phyloP scores from a whole-genome alignment of 805 yeast species.

The Isabelozyma heimii region DNA sequence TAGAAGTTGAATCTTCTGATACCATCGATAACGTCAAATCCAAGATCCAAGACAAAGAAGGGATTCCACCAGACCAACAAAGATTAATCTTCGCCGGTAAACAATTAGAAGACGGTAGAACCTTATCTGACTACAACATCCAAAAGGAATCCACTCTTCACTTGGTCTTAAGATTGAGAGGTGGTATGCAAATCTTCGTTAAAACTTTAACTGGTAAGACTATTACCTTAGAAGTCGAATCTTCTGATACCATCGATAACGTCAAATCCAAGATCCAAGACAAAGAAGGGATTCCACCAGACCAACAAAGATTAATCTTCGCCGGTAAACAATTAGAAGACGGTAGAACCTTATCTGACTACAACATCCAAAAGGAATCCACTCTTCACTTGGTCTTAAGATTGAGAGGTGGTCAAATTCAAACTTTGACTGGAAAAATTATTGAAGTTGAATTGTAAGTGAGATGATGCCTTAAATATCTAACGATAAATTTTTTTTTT shows the following conservation, averaged over 20 bases:
- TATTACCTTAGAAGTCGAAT: conserved; percentile 91
- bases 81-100: conserved; percentile 47
- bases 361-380: conserved; percentile 98
- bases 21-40: conserved; percentile 44
- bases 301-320: conserved; percentile 94
- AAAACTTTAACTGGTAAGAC: conserved; percentile 63
- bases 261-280: conserved; percentile 96
- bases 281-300: conserved; percentile 97
- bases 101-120: conserved; percentile 43
- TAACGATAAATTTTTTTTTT: too few species aligned
- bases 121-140: conserved; percentile 38
- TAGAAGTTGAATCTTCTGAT: conserved; percentile 43
- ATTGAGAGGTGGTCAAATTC: conserved; percentile 87
- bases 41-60: conserved; percentile 43
- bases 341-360: conserved; percentile 94
- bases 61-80: conserved; percentile 46
- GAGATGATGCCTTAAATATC: not conserved
- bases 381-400: conserved; percentile 94
- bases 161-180: conserved; percentile 36
- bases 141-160: conserved; percentile 44
- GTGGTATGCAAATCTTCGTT: conserved; percentile 62
- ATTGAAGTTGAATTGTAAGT: conserved; percentile 78
- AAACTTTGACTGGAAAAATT: conserved; percentile 42
- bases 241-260: conserved; percentile 95
- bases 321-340: conserved; percentile 98